Evolutionary conservation across 768 basidiomycete species (phyloP).

Genomic region (Mycena sanguinolenta): DNA sequence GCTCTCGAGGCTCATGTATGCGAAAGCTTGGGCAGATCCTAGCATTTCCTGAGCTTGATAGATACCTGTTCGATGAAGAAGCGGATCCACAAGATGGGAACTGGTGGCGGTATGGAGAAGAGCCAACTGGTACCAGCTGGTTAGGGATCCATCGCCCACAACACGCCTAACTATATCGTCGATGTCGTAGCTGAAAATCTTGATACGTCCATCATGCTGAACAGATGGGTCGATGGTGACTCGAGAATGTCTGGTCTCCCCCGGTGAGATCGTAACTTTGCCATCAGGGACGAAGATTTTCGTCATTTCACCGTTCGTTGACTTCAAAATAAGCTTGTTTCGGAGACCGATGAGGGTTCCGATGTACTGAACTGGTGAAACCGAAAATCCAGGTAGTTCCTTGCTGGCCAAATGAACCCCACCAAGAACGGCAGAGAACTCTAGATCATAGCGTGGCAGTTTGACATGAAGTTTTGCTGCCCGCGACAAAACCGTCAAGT

Average conservation of each 20-base stretch:
- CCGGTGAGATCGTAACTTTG: constrained; percentile 36
- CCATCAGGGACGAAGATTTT: constrained; percentile 58
- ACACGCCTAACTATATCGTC: constrained; percentile 50
- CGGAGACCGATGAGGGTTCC: constrained; percentile 61
- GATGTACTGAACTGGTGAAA: constrained; percentile 56
- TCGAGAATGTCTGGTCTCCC: constrained; percentile 37
- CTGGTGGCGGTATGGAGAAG: constrained; percentile 65
- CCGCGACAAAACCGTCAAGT: constrained; percentile 4
- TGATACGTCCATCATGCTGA: constrained; percentile 3
- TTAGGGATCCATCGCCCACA: constrained; percentile 45
- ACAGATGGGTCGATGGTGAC: constrained; percentile 40
- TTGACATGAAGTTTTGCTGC: constrained; percentile 41
- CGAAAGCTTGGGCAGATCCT: constrained; percentile 50
- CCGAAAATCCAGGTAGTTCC: constrained; percentile 56
- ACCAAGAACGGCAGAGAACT: constrained; percentile 52
- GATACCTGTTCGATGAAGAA: constrained; percentile 58
- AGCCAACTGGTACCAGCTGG: constrained; percentile 48
- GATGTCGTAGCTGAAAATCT: constrained; percentile 46
- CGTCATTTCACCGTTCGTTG: constrained; percentile 32
- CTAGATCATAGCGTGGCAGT: constrained; percentile 57
- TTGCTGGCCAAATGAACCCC: constrained; percentile 52
- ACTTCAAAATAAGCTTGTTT: constrained; percentile 55
- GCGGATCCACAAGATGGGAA: constrained; percentile 56
- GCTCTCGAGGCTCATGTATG: constrained; percentile 52
- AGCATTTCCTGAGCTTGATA: constrained; percentile 58